A percentile compares a stretch with the other conserved stretches of the same genome.
These are phyloP conservation scores for Tulasnella sp. DNA, from an alignment of 768 basidiomycete genomes.

Conservation along the genomic window DNA sequence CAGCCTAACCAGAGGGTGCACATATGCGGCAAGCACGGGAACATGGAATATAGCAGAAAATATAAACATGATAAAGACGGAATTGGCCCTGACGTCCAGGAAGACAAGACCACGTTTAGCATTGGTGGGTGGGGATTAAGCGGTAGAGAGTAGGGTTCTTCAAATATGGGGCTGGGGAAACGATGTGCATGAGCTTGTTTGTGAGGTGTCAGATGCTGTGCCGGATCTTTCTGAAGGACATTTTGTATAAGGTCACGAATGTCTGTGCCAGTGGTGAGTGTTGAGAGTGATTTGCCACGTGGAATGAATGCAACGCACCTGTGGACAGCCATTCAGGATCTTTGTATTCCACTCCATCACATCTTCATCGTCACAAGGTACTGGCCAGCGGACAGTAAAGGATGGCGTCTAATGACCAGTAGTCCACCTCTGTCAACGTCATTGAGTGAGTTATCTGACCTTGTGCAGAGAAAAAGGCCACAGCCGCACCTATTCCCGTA, in stretches of 20 bases:
- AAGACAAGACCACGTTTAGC: too few relatives aligned
- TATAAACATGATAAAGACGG: too few relatives aligned
- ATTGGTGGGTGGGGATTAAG: too few relatives aligned
- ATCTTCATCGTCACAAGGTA: conserved; percentile 73
- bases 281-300: neutral
- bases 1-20: too few relatives aligned
- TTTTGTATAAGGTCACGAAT: conserved; percentile 76
- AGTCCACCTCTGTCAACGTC: conserved; percentile 72
- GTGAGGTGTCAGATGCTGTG: conserved; percentile 69
- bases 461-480: neutral
- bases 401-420: conserved; percentile 93
- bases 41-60: too few relatives aligned
- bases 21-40: too few relatives aligned
- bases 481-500: conserved; percentile 72
- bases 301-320: conserved; percentile 46
- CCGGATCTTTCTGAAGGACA: conserved; percentile 72
- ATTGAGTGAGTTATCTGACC: neutral
- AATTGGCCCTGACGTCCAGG: too few relatives aligned
- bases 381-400: conserved; percentile 86
- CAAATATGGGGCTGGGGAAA: conserved; percentile 46
- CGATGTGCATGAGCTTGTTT: conserved; percentile 84
- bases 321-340: conserved; percentile 88
- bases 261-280: conserved; percentile 47
- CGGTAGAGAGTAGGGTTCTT: conserved; percentile 17
- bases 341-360: conserved; percentile 83